Evolutionary conservation across 2,329 filamentous ascomycete genomes (phyloP).

Genomic region (Fusarium decemcellulare): DNA sequence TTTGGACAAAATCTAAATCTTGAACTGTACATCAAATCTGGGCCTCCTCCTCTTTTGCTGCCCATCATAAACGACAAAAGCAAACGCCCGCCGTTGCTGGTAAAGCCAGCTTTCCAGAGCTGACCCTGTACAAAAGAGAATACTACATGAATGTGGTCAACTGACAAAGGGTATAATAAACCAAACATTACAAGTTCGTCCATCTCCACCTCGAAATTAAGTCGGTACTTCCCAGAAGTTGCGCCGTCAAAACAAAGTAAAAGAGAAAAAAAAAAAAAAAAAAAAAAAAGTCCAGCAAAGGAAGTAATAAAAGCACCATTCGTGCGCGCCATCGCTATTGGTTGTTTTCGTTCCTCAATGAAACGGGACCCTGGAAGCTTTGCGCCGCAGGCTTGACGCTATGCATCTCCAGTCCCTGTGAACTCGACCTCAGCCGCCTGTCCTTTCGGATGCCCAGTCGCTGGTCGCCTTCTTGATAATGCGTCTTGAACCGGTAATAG

Average conservation of each 20-base stretch:
- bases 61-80: not conserved
- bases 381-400: conserved; percentile 63
- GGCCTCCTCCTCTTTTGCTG: conserved; percentile 12
- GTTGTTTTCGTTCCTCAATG: conserved; percentile 56
- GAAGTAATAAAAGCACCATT: conserved; percentile 13
- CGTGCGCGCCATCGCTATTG: conserved; percentile 29
- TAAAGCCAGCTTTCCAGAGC: conserved; percentile 26
- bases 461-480: conserved; percentile 86
- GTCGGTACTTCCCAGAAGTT: conserved; percentile 45
- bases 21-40: conserved; percentile 24
- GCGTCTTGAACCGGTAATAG: conserved; percentile 88
- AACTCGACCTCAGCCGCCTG: conserved; percentile 62
- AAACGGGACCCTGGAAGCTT: conserved; percentile 69
- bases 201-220: conserved; percentile 34
- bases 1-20: conserved; percentile 20
- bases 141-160: conserved; percentile 30
- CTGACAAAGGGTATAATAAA: conserved; percentile 42
- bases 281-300: conserved; percentile 16
- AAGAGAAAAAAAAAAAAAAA: conserved; percentile 22
- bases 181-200: conserved; percentile 41
- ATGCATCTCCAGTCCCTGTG: conserved; percentile 86
- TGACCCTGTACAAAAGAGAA: conserved; percentile 28
- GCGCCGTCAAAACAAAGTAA: conserved; percentile 33
- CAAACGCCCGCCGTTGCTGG: conserved; percentile 29
- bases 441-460: conserved; percentile 73